Base-by-base conservation (phyloP, 768 basidiomycete genomes). In the Plicaturopsis crispa region DNA sequence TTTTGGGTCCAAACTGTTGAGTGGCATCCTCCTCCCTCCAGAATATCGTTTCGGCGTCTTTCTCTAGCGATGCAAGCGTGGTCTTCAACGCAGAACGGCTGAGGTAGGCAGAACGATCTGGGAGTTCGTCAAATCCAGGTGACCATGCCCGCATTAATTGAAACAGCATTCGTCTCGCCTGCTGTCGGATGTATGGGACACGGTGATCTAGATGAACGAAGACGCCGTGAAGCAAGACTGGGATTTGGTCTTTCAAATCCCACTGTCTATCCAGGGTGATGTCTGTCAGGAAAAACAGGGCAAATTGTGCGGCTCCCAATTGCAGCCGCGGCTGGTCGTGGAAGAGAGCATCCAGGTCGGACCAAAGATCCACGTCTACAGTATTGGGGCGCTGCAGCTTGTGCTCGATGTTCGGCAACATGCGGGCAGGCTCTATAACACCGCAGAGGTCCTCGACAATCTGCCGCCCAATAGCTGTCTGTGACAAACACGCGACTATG, bases 141-240 rank as follows among this genome's bases (percentile, higher is more conserved):
- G 78, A 72, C 75, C 89, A 92, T 13, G 87, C 73, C 7, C 88
- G 82, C 35, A 94, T 63, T 3, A 90, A 50, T 48, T 91, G 89
- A 60, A 93, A 86, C 10, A 94, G 68, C 72, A 89, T 81, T n/a
- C 67, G 69, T 40, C 78, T 82, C 20, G 84, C 80, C 19, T 80
- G 73, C 28, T 72, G 65, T 31, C 84, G 81, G 16, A 96, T 64
- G 45, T 80, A 82, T 1, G 71, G 59, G 21, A 70, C 62, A 4
- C 83, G 77, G 49, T 93, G 81, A 51, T 93, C 92, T 32, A 90
- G 62, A 52, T 93, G 90, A 12, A 77, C 79, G 46, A 92, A 78
- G 14, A 91, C 63, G 4, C 80, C 78, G 38, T 90, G 85, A 21
- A 97, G 74, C 13, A 96, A 68, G 6, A 73, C 61, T 2, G 87